Evolutionary conservation across 805 yeast species (phyloP).

Genomic region (Nakazawaea ernobii): DNA sequence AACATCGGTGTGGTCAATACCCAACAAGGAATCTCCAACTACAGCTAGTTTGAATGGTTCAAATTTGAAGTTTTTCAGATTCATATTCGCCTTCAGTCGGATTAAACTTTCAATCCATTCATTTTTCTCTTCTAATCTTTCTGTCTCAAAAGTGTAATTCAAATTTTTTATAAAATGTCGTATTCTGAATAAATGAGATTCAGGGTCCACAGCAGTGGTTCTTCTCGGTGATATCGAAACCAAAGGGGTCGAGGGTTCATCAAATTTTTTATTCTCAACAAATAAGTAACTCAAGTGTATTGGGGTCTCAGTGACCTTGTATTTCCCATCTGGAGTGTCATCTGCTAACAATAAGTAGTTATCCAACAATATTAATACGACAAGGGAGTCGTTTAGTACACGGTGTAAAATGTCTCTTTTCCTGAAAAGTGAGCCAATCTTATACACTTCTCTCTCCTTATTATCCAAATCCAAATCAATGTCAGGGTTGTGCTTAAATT

Average conservation of each 20-base stretch:
- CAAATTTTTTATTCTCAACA: conserved; percentile 29
- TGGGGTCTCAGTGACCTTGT: conserved; percentile 49
- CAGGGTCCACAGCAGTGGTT: conserved; percentile 6
- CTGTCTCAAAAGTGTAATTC: conserved; percentile 46
- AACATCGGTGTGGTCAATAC: conserved; percentile 50
- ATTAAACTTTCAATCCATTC: conserved; percentile 5
- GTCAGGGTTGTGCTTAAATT: conserved; percentile 29
- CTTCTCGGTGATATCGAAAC: not conserved
- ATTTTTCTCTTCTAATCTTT: conserved; percentile 12
- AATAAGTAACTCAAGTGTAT: conserved; percentile 55
- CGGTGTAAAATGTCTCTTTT: conserved; percentile 54
- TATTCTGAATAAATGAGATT: conserved; percentile 36
- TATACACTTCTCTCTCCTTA: conserved; percentile 48
- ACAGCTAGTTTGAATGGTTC: conserved; percentile 52
- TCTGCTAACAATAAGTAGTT: conserved; percentile 67
- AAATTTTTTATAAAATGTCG: conserved; percentile 53
- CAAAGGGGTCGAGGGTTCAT: not conserved
- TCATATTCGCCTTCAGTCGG: conserved; percentile 12
- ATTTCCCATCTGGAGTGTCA: conserved; percentile 32
- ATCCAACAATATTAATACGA: conserved; percentile 56
- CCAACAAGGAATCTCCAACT: conserved; percentile 55
- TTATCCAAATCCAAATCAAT: conserved; percentile 49
- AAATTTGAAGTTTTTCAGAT: conserved; percentile 23
- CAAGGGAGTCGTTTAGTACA: conserved; percentile 4
- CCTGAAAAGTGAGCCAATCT: conserved; percentile 52